These are phyloP conservation scores for Exsudoporus frostii DNA, from an alignment of 768 basidiomycete genomes.

Conservation along the genomic window DNA sequence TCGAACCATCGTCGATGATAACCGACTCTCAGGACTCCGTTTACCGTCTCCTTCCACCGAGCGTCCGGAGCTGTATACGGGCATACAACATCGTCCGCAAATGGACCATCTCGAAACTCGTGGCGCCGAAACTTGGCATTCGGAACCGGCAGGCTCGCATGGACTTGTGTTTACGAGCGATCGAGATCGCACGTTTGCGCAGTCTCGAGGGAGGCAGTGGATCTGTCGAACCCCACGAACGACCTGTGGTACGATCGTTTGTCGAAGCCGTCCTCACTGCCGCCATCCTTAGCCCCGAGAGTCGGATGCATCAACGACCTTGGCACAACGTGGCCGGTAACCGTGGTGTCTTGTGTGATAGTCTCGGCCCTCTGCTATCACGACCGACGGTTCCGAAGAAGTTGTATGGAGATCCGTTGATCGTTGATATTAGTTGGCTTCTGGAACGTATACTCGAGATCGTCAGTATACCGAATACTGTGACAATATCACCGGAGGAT, in stretches of 20 bases:
- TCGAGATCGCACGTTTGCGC: slow-evolving; percentile 71
- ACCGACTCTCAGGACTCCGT: slow-evolving; percentile 69
- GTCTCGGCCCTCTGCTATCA: slow-evolving; percentile 53
- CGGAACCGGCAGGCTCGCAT: slow-evolving; percentile 66
- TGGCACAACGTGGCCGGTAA: slow-evolving; percentile 71
- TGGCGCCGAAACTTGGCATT: slow-evolving; percentile 60
- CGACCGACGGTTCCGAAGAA: slow-evolving; percentile 46
- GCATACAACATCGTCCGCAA: slow-evolving; percentile 75
- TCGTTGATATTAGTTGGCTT: slow-evolving; percentile 80
- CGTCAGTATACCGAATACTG: slow-evolving; percentile 67
- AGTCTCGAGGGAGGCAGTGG: slow-evolving; percentile 41
- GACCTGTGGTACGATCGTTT: slow-evolving; percentile 72
- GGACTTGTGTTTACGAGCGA: slow-evolving; percentile 65
- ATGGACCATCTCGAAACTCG: slow-evolving; percentile 72
- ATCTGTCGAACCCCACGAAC: slow-evolving; percentile 43
- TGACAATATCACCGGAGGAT: slow-evolving; percentile 53
- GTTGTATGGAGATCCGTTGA: slow-evolving; percentile 49
- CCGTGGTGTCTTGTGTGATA: slow-evolving; percentile 62
- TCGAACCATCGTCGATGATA: slow-evolving; percentile 69
- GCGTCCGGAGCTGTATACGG: slow-evolving; percentile 71
- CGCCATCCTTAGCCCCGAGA: slow-evolving; percentile 76
- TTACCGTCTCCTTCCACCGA: slow-evolving; percentile 72
- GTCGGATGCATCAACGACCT: slow-evolving; percentile 71
- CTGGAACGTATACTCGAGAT: slow-evolving; percentile 80
- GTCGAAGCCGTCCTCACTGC: slow-evolving; percentile 74